Base-by-base conservation (phyloP, 2,329 filamentous ascomycete genomes). In the Tolypocladium ovalisporum region DNA sequence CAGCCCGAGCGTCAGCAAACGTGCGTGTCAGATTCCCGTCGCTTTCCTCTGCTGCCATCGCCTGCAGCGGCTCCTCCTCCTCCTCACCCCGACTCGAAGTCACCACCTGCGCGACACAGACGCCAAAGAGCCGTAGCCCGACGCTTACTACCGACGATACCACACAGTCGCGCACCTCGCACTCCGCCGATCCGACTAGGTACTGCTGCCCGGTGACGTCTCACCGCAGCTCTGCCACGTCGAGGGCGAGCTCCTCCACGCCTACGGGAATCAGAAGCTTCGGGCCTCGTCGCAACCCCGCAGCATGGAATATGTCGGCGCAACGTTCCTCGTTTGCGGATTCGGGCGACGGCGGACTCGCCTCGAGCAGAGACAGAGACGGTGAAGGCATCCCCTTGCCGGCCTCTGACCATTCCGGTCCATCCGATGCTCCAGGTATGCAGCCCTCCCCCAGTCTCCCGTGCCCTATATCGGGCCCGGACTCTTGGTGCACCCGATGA, bases 281-380 rank as follows among this genome's bases (percentile, higher is more conserved):
- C 63, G 62, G 59, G 56, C 51, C 55, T 58, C 55, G 22, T 53
- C 59, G 58, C 65, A 61, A 59, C 63, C 62, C 56, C 49, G 56
- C 70, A 71, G 67, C 60, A 73, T 73, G 70, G 70, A 65, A 72
- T 44, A 73, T 73, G 70, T 63, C 67, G 58, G 59, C 64, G 58
- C 66, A 63, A 54, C 61, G 66, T 60, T 60, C 66, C 61, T 66
- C 65, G 61, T 61, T 64, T 62, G 60, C 63, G 58, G 47, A 60
- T 44, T 59, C 59, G 55, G 66, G 62, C 62, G 64, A 70, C 55
- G 62, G 62, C 65, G 64, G 66, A 61, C 62, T 61, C 61, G 61
- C 61, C 59, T 60, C 63, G 51, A 65, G 58, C 59, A 60, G 59
- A 42, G 60, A 67, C 60, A 60, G 59, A 39, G 60, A 67, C 60